Conservation (phyloP, 495 filamentous ascomycete species). For the Lepidopterella palustris region DNA sequence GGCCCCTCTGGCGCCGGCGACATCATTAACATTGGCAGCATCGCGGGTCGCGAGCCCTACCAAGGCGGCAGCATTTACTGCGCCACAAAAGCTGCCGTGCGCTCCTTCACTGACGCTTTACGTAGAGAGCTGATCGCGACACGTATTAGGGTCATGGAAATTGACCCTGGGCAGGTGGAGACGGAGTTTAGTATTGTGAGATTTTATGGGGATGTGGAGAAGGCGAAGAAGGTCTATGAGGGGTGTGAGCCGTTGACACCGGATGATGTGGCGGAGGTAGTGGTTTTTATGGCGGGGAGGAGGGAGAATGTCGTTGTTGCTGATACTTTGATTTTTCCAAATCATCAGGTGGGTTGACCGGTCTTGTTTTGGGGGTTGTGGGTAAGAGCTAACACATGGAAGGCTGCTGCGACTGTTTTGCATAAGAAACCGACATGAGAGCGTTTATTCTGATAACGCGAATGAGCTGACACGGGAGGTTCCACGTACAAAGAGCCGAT, state of each 20-base stretch:
- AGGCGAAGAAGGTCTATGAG: slow-evolving; percentile 92
- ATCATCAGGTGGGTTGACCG: slow-evolving; percentile 65
- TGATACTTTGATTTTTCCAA: slow-evolving; percentile 85
- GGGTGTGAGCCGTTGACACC: slow-evolving; percentile 87
- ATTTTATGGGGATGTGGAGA: slow-evolving; percentile 85
- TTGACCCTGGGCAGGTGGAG: slow-evolving; percentile 96
- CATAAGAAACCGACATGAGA: slow-evolving; percentile 40
- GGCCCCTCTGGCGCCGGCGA: slow-evolving; percentile 79
- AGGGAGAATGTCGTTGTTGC: slow-evolving; percentile 94
- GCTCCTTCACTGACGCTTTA: slow-evolving; percentile 81
- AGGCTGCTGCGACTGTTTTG: slow-evolving; percentile 50
- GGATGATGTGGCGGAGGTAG: slow-evolving; percentile 89
- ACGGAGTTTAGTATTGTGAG: slow-evolving; percentile 96
- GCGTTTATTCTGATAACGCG: slow-evolving; percentile 10
- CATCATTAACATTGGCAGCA: slow-evolving; percentile 95
- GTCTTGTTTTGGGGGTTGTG: background rate
- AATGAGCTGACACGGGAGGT: slow-evolving; percentile 36
- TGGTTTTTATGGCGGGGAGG: slow-evolving; percentile 84
- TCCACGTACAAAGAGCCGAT: slow-evolving; percentile 37
- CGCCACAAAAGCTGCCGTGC: slow-evolving; percentile 89
- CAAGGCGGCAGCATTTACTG: slow-evolving; percentile 92
- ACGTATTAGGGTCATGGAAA: slow-evolving; percentile 80
- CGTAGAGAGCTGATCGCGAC: slow-evolving; percentile 84
- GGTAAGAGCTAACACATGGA: background rate
- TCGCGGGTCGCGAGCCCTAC: slow-evolving; percentile 89